Percentiles rank a stretch among this genome's conserved stretches.
phyloP scores from a whole-genome alignment of 2,329 filamentous ascomycete genomes.

The Camptophora hylomeconis region DNA sequence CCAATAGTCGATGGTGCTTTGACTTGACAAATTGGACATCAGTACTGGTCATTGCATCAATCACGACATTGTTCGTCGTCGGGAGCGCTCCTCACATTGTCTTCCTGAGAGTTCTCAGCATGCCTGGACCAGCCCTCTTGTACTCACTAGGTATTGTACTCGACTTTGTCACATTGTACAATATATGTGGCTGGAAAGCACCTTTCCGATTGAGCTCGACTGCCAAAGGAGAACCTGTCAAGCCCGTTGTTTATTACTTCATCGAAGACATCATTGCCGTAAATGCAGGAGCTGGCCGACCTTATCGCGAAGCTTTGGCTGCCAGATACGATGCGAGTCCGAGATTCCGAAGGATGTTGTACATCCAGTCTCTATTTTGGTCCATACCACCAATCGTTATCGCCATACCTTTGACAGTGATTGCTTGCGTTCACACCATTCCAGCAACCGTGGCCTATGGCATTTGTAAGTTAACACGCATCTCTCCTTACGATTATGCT shows the following conservation, averaged over 20 bases:
- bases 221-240: constrained; percentile 43
- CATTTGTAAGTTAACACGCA: constrained; percentile 11
- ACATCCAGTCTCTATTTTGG: constrained; percentile 45
- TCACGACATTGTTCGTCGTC: constrained; percentile 15
- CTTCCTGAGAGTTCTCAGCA: constrained; percentile 16
- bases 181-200: constrained; percentile 22
- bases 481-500: not conserved
- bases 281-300: constrained; percentile 47
- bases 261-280: constrained; percentile 57
- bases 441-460: constrained; percentile 36
- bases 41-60: constrained; percentile 11
- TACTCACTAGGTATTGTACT: constrained; percentile 10
- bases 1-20: constrained; percentile 16
- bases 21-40: constrained; percentile 17
- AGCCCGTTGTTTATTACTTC: constrained; percentile 50
- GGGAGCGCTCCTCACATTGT: constrained; percentile 17
- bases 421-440: constrained; percentile 34
- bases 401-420: constrained; percentile 33
- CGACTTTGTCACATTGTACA: constrained; percentile 12
- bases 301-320: constrained; percentile 38
- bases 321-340: constrained; percentile 41
- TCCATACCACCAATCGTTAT: constrained; percentile 37
- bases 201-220: constrained; percentile 54
- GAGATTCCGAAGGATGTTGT: constrained; percentile 41
- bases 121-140: constrained; percentile 14